A percentile compares a stretch with the other conserved stretches of the same genome.
These are phyloP conservation scores for Ochetophila trinervis DNA, from an alignment of 306 rosid genomes.

Conservation along the genomic window DNA sequence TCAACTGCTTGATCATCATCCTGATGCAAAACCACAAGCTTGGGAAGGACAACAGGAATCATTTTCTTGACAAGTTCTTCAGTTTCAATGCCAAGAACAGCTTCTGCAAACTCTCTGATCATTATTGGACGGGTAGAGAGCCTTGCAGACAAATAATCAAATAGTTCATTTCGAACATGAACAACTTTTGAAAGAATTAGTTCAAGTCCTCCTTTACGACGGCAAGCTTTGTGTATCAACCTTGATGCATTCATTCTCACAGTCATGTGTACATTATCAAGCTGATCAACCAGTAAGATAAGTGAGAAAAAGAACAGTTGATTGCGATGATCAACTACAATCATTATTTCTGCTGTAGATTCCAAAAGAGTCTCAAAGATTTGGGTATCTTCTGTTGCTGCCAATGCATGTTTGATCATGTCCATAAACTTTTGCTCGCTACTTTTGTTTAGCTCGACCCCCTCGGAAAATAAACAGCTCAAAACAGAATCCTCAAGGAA, in stretches of 20 bases:
- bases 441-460: constrained; percentile 36
- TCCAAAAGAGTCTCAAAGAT: constrained; percentile 73
- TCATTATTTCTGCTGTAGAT: constrained; percentile 73
- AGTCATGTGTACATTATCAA: constrained; percentile 68
- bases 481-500: constrained; percentile 57
- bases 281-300: constrained; percentile 79
- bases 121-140: constrained; percentile 59
- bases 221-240: constrained; percentile 76
- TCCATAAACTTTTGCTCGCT: constrained; percentile 61
- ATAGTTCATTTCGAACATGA: constrained; percentile 68
- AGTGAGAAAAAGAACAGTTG: constrained; percentile 59
- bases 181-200: constrained; percentile 58
- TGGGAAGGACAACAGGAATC: constrained; percentile 92
- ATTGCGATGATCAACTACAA: constrained; percentile 58
- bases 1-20: constrained; percentile 61
- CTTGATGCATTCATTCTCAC: constrained; percentile 78
- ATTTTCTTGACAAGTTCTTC: constrained; percentile 67
- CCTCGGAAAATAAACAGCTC: constrained; percentile 47
- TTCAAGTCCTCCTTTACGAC: constrained; percentile 69
- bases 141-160: constrained; percentile 66
- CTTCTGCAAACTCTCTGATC: constrained; percentile 88
- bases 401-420: constrained; percentile 52
- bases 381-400: constrained; percentile 49
- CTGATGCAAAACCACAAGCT: constrained; percentile 83
- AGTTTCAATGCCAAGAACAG: constrained; percentile 75